These are phyloP conservation scores for Noccaea caerulescens DNA, from an alignment of 345 rosid species.

Conservation along the genomic window DNA sequence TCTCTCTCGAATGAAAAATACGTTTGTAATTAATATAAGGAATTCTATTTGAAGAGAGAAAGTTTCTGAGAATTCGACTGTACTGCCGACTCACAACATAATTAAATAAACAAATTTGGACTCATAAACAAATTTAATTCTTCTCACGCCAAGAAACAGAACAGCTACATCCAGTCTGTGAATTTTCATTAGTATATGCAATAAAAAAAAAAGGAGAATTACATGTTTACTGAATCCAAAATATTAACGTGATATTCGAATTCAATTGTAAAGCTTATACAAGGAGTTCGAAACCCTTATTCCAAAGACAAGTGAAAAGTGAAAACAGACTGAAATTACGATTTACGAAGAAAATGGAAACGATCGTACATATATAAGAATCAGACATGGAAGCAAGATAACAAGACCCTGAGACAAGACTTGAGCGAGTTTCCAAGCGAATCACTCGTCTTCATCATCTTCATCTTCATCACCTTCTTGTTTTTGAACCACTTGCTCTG, in stretches of 20 bases:
- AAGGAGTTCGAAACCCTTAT: constrained; percentile 29
- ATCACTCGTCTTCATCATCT: constrained; percentile 29
- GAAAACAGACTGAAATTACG: constrained; percentile 1
- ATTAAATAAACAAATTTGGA: not conserved
- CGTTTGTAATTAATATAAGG: not conserved
- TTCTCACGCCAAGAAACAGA: constrained; percentile 2
- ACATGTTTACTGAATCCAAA: not conserved
- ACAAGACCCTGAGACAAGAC: constrained; percentile 35
- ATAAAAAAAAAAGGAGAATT: not conserved
- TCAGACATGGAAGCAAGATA: constrained; percentile 44
- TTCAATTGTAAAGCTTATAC: constrained; percentile 1
- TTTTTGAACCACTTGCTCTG: constrained; percentile 39
- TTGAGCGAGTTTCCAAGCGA: constrained; percentile 41
- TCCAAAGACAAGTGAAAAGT: constrained; percentile 3
- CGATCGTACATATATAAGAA: not conserved
- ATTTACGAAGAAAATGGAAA: not conserved
- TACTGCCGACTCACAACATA: constrained; percentile 17
- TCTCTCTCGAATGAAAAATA: not conserved
- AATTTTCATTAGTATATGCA: constrained; percentile 21
- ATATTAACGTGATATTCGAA: not conserved
- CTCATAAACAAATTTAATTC: not conserved
- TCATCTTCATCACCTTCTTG: constrained; percentile 32
- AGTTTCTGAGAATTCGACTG: constrained; percentile 23
- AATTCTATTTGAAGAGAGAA: constrained; percentile 7
- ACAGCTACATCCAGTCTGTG: constrained; percentile 16